These are phyloP conservation scores for Seiridium cupressi DNA, from an alignment of 2,329 filamentous ascomycete species.

Conservation along the genomic window DNA sequence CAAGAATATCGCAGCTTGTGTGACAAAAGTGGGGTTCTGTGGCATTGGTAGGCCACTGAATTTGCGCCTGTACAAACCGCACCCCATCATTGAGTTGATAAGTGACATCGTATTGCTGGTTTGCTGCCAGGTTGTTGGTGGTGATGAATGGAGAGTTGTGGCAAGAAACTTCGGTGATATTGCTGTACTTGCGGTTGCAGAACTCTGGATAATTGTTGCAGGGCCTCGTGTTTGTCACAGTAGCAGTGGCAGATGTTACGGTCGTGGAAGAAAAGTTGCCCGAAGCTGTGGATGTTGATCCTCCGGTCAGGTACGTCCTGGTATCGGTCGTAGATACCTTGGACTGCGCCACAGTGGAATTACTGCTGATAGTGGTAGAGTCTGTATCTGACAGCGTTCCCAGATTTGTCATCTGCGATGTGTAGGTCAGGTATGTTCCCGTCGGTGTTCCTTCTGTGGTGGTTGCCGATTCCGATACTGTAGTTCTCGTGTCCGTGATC, in stretches of 20 bases:
- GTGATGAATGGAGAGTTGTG: conserved; percentile 81
- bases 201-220: conserved; percentile 81
- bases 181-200: conserved; percentile 74
- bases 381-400: conserved; percentile 23
- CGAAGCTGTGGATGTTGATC: conserved; percentile 31
- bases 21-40: conserved; percentile 75
- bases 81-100: conserved; percentile 77
- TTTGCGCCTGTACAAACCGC: conserved; percentile 62
- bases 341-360: conserved; percentile 23
- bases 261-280: conserved; percentile 37
- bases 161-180: conserved; percentile 74
- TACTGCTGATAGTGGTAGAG: conserved; percentile 26
- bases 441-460: conserved; percentile 36
- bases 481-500: conserved; percentile 33
- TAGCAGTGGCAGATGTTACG: conserved; percentile 39
- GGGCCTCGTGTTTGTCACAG: conserved; percentile 68
- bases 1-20: conserved; percentile 76
- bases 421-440: conserved; percentile 42
- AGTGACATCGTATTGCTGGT: conserved; percentile 67
- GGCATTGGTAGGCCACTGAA: conserved; percentile 53
- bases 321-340: conserved; percentile 20
- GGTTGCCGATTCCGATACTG: conserved; percentile 27
- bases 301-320: conserved; percentile 42
- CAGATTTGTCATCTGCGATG: conserved; percentile 37
- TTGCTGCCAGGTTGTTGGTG: conserved; percentile 69